phyloP scores from a whole-genome alignment of 345 rosid genomes.

The Iberis pinnata region DNA sequence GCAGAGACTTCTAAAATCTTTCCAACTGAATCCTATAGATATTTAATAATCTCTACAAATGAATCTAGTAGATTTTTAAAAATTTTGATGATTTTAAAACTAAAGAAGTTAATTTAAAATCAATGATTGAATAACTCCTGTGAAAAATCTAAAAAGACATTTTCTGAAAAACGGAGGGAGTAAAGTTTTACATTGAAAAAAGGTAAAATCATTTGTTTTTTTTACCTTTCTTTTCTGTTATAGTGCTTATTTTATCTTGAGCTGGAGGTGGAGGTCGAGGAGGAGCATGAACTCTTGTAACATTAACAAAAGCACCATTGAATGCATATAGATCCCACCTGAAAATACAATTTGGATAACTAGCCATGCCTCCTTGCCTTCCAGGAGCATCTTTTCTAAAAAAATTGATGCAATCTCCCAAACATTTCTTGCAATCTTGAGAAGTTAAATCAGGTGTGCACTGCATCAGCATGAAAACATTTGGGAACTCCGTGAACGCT shows the following conservation, averaged over 20 bases:
- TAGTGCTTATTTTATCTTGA: too few species aligned
- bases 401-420: background rate
- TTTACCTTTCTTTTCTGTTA: slow-evolving; percentile 4
- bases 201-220: too few species aligned
- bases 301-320: slow-evolving; percentile 13
- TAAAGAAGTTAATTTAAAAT: too few species aligned
- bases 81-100: too few species aligned
- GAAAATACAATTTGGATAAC: slow-evolving; percentile 7
- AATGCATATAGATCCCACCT: slow-evolving; percentile 14
- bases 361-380: background rate
- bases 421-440: background rate
- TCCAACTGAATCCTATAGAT: too few species aligned
- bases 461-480: slow-evolving; percentile 15
- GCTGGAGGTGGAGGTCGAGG: background rate
- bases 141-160: too few species aligned
- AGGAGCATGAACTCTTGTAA: background rate
- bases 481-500: slow-evolving; percentile 6
- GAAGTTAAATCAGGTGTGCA: slow-evolving; percentile 11
- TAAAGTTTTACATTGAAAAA: too few species aligned
- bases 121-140: too few species aligned
- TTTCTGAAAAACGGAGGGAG: too few species aligned
- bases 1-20: too few species aligned
- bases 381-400: background rate
- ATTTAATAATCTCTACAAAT: too few species aligned
- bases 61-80: too few species aligned